These are phyloP conservation scores for Candolleomyces efflorescens DNA, from an alignment of 768 basidiomycete species.

Conservation along the genomic window DNA sequence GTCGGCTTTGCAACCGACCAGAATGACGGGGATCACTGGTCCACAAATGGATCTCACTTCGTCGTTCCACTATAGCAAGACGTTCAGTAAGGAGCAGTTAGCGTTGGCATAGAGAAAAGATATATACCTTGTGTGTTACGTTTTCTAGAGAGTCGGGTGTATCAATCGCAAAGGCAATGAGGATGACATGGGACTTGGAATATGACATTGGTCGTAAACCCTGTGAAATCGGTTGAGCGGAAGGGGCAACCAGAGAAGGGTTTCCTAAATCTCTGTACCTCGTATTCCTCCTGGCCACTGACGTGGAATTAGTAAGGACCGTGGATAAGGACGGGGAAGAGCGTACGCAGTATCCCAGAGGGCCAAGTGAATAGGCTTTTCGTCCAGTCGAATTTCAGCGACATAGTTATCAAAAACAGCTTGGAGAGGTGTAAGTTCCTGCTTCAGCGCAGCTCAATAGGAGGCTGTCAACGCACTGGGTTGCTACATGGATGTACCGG, in stretches of 20 bases:
- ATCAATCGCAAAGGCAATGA: conserved; percentile 96
- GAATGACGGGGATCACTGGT: conserved; percentile 83
- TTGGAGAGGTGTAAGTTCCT: conserved; percentile 27
- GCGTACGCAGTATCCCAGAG: conserved; percentile 99
- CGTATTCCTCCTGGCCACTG: conserved; percentile 98
- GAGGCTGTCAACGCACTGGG: conserved; percentile 40
- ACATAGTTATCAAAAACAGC: conserved; percentile 99
- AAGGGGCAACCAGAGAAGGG: neutral
- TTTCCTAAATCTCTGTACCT: conserved; percentile 46
- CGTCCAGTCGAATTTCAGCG: conserved; percentile 95
- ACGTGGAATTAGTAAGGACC: conserved; percentile 10
- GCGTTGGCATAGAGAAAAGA: conserved; percentile 1
- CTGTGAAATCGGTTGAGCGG: conserved; percentile 32
- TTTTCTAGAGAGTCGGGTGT: conserved; percentile 97
- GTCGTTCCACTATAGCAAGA: conserved; percentile 80
- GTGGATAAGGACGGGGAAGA: conserved; percentile 7
- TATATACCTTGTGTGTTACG: conserved; percentile 80
- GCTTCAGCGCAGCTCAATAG: conserved; percentile 11
- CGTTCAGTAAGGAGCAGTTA: conserved; percentile 15
- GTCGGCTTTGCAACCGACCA: conserved; percentile 96
- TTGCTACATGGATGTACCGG: conserved; percentile 36
- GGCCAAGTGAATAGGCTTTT: conserved; percentile 95
- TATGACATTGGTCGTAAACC: conserved; percentile 95
- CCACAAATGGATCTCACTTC: conserved; percentile 98
- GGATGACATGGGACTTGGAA: conserved; percentile 97